phyloP scores from a whole-genome alignment of 2,329 filamentous ascomycete genomes.

The Celoporthe dispersa region DNA sequence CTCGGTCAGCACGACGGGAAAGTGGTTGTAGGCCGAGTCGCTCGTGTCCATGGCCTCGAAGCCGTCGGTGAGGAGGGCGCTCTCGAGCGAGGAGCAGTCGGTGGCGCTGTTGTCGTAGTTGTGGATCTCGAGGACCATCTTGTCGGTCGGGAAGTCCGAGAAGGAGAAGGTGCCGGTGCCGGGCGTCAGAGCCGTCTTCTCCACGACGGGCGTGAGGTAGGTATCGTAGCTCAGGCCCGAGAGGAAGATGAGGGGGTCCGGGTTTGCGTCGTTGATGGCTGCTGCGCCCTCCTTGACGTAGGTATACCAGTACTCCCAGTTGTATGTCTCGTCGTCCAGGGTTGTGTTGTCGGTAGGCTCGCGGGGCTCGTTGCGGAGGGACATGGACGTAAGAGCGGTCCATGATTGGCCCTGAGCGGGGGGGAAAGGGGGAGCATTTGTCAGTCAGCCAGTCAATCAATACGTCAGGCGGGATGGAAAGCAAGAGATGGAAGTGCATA shows the following conservation, averaged over 20 bases:
- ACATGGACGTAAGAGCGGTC: slow-evolving; percentile 46
- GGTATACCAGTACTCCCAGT: slow-evolving; percentile 53
- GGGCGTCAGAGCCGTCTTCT: slow-evolving; percentile 46
- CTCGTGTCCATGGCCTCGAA: slow-evolving; percentile 46
- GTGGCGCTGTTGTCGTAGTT: slow-evolving; percentile 51
- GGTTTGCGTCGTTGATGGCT: slow-evolving; percentile 50
- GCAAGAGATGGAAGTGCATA: slow-evolving; percentile 33
- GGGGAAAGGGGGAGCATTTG: neutral
- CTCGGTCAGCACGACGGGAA: slow-evolving; percentile 58
- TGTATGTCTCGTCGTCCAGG: slow-evolving; percentile 42
- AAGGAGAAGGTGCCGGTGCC: slow-evolving; percentile 44
- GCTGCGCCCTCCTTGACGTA: slow-evolving; percentile 47
- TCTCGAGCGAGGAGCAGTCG: slow-evolving; percentile 46
- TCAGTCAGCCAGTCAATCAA: neutral
- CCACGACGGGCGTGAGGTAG: slow-evolving; percentile 47
- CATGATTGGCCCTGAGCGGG: slow-evolving; percentile 42
- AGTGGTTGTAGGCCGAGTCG: slow-evolving; percentile 38
- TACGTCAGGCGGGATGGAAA: neutral
- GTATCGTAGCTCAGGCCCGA: slow-evolving; percentile 57
- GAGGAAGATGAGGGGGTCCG: slow-evolving; percentile 52
- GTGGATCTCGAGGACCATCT: slow-evolving; percentile 55
- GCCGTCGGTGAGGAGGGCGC: slow-evolving; percentile 47
- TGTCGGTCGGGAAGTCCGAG: slow-evolving; percentile 46
- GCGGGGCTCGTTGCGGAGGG: slow-evolving; percentile 50
- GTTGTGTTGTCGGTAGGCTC: slow-evolving; percentile 39